A percentile compares a stretch with the other conserved stretches of the same genome.
Conservation (phyloP, 2,329 filamentous ascomycete genomes). For the Lachnellula arida region DNA sequence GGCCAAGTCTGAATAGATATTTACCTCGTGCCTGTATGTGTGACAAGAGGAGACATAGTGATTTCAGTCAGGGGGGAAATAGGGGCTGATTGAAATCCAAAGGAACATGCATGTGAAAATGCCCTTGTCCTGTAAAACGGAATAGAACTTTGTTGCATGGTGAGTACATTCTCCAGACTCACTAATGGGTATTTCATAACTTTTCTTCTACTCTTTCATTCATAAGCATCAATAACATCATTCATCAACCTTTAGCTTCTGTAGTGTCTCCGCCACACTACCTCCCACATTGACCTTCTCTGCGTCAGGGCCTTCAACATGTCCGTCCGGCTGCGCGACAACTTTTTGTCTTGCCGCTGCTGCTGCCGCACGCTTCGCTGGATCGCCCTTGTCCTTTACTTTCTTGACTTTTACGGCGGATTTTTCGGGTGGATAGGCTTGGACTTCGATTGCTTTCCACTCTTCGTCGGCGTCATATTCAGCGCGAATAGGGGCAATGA, state of each 20-base stretch:
- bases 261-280: conserved; percentile 23
- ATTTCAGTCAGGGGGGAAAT: too few relatives aligned
- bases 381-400: conserved; percentile 44
- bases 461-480: conserved; percentile 66
- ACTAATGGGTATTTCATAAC: conserved; percentile 2
- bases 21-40: too few relatives aligned
- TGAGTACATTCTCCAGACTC: neutral
- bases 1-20: too few relatives aligned
- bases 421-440: conserved; percentile 79
- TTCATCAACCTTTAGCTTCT: conserved; percentile 25
- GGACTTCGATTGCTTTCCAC: conserved; percentile 73
- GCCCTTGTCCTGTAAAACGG: too few relatives aligned
- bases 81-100: too few relatives aligned
- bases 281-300: conserved; percentile 22
- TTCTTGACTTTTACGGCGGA: conserved; percentile 62
- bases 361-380: conserved; percentile 29
- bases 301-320: conserved; percentile 23
- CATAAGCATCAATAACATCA: neutral
- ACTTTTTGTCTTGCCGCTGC: conserved; percentile 23
- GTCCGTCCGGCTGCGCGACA: conserved; percentile 27
- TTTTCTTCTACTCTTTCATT: conserved; percentile 16
- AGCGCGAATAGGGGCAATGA: conserved; percentile 73
- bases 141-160: neutral
- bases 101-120: too few relatives aligned
- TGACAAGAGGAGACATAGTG: too few relatives aligned